These are phyloP conservation scores for Tuber calosporum DNA, from an alignment of 495 filamentous ascomycete genomes.

Conservation along the genomic window DNA sequence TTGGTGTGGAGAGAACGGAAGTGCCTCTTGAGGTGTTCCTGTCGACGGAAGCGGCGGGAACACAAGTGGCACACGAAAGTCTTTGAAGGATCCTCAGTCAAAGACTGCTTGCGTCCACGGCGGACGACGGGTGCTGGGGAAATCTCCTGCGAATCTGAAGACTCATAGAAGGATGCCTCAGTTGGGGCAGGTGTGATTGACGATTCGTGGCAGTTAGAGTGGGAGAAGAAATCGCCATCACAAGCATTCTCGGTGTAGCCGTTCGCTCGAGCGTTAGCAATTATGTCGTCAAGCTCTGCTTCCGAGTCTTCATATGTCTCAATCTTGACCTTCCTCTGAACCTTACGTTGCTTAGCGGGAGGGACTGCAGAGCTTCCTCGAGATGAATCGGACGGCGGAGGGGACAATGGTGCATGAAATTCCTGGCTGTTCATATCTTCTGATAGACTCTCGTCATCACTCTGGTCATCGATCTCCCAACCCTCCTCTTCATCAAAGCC, in stretches of 20 bases:
- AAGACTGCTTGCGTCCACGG: slow-evolving; percentile 94
- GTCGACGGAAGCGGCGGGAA: slow-evolving; percentile 92
- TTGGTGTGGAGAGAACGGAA: slow-evolving; percentile 96
- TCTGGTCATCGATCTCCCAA: slow-evolving; percentile 55
- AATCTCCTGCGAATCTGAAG: slow-evolving; percentile 43
- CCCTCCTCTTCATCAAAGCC: slow-evolving; percentile 51
- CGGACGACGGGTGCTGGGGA: slow-evolving; percentile 62
- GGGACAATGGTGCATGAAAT: slow-evolving; percentile 45
- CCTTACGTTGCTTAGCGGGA: slow-evolving; percentile 53
- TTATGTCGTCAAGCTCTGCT: slow-evolving; percentile 41
- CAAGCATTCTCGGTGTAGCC: slow-evolving; percentile 43
- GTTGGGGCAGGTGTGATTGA: slow-evolving; percentile 40
- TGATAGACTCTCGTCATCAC: slow-evolving; percentile 51
- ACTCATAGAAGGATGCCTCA: slow-evolving; percentile 44
- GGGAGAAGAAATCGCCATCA: slow-evolving; percentile 44
- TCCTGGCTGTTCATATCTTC: slow-evolving; percentile 21
- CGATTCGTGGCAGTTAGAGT: slow-evolving; percentile 37
- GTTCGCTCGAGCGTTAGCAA: slow-evolving; percentile 27
- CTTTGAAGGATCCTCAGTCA: slow-evolving; percentile 97
- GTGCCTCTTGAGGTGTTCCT: slow-evolving; percentile 98
- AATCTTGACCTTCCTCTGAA: slow-evolving; percentile 55
- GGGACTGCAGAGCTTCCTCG: slow-evolving; percentile 32
- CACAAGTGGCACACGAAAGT: slow-evolving; percentile 95
- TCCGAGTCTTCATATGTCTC: slow-evolving; percentile 41
- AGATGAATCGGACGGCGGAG: slow-evolving; percentile 46